Evolutionary conservation across 352 stramenopile species (phyloP).

Genomic region (Pythium folliculosum): DNA sequence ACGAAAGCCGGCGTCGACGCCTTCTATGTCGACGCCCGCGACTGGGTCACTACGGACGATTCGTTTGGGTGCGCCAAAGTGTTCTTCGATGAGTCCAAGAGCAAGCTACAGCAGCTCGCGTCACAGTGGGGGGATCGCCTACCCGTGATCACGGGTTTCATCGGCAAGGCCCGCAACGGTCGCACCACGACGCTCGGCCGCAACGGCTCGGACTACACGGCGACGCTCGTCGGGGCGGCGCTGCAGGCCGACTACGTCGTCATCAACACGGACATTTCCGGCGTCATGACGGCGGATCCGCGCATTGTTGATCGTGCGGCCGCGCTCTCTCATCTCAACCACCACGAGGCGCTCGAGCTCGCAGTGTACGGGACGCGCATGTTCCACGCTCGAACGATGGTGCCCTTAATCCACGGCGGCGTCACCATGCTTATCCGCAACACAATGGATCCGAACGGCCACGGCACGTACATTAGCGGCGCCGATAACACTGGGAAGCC

Average conservation of each 20-base stretch:
- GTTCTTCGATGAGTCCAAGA: conserved; percentile 75
- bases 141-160: conserved; percentile 82
- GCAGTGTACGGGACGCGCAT: conserved; percentile 83
- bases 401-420: conserved; percentile 77
- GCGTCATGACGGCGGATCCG: conserved; percentile 83
- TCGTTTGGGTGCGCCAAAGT: conserved; percentile 78
- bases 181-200: conserved; percentile 80
- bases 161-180: conserved; percentile 54
- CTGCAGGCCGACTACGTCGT: conserved; percentile 78
- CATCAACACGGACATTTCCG: conserved; percentile 85
- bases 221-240: conserved; percentile 72
- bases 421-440: conserved; percentile 87
- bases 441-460: conserved; percentile 77
- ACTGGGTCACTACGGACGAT: conserved; percentile 76
- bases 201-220: conserved; percentile 86
- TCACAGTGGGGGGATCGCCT: conserved; percentile 47
- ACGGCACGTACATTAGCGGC: conserved; percentile 81
- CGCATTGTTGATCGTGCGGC: conserved; percentile 74
- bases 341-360: conserved; percentile 81
- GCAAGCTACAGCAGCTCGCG: conserved; percentile 51
- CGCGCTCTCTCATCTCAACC: conserved; percentile 72
- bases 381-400: conserved; percentile 87
- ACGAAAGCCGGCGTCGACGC: conserved; percentile 65
- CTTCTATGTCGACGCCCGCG: conserved; percentile 64
- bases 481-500: conserved; percentile 52